Percentiles rank a stretch among this genome's conserved stretches.
Conservation (phyloP, 805 yeast genomes). For the Candida oleophila region DNA sequence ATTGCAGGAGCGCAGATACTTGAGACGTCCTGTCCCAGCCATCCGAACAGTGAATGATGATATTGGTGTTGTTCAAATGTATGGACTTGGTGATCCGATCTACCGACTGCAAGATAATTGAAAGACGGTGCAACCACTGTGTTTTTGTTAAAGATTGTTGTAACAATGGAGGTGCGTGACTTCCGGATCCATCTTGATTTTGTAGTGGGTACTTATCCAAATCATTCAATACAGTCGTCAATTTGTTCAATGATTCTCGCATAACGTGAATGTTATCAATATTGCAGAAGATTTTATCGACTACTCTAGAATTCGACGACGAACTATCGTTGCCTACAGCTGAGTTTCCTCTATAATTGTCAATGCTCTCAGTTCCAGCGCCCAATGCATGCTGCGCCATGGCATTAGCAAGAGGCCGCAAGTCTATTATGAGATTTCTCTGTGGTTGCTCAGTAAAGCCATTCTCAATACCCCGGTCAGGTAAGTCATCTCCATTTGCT, state of each 20-base stretch:
- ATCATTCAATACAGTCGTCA: slow-evolving; percentile 63
- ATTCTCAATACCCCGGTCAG: slow-evolving; percentile 3
- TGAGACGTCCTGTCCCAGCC: slow-evolving; percentile 99
- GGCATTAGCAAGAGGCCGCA: slow-evolving; percentile 91
- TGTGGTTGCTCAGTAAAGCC: slow-evolving; percentile 35
- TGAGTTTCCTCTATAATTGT: slow-evolving; percentile 60
- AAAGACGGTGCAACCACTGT: slow-evolving; percentile 76
- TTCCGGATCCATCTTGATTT: slow-evolving; percentile 11
- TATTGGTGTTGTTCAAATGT: slow-evolving; percentile 77
- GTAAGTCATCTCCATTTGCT: not conserved
- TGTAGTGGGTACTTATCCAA: slow-evolving; percentile 56
- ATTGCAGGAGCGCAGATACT: slow-evolving; percentile 75
- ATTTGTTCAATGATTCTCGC: slow-evolving; percentile 74
- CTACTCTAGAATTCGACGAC: slow-evolving; percentile 23
- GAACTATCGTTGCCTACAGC: not conserved
- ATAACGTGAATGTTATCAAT: slow-evolving; percentile 95
- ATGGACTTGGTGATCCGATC: slow-evolving; percentile 80
- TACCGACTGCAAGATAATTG: slow-evolving; percentile 68
- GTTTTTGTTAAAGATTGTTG: slow-evolving; percentile 60
- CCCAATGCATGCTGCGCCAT: slow-evolving; percentile 96
- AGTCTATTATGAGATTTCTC: slow-evolving; percentile 76
- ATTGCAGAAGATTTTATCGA: slow-evolving; percentile 76
- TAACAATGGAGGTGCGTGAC: slow-evolving; percentile 21
- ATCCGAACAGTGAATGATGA: slow-evolving; percentile 91
- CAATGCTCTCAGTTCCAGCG: slow-evolving; percentile 96